Percentiles rank a stretch among this genome's conserved stretches.
These are phyloP conservation scores for Cyberlindnera petersonii DNA, from an alignment of 805 yeast species.

Conservation along the genomic window DNA sequence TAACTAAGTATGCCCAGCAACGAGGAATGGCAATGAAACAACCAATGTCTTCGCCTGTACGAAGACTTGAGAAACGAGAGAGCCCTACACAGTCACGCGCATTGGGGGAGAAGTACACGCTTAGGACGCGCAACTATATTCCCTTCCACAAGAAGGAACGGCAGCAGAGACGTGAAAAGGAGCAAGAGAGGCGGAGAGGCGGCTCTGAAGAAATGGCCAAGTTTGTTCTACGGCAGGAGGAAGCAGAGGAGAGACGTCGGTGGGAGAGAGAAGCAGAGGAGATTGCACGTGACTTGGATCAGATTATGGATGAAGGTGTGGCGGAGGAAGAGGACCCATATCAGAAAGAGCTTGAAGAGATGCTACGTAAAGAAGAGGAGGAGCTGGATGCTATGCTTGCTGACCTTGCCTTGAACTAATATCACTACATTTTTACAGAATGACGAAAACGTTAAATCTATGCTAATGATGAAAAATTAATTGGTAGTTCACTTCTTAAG, in stretches of 20 bases:
- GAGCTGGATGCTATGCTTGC: constrained; percentile 17
- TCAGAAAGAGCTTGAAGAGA: constrained; percentile 16
- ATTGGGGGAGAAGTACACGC: constrained; percentile 22
- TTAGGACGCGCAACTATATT: constrained; percentile 18
- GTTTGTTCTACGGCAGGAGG: constrained; percentile 16
- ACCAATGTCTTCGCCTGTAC: constrained; percentile 17
- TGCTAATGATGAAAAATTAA: no score
- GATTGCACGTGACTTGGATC: constrained; percentile 7
- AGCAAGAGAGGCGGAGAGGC: constrained; percentile 19
- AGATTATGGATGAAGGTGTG: constrained; percentile 9
- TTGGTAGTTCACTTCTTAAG: no score
- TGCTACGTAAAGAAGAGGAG: constrained; percentile 15
- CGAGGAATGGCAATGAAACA: constrained; percentile 4
- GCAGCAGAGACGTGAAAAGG: constrained; percentile 12
- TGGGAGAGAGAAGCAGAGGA: constrained; percentile 14
- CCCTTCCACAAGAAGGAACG: constrained; percentile 19
- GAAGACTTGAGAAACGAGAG: constrained; percentile 2
- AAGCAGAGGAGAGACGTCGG: constrained; percentile 1
- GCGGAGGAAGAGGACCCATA: constrained; percentile 16
- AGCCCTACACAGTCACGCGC: constrained; percentile 7
- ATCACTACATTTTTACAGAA: neutral
- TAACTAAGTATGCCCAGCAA: constrained; percentile 5
- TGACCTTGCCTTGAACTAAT: constrained; percentile 1
- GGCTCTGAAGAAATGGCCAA: constrained; percentile 23
- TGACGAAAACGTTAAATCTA: no score